phyloP scores from a whole-genome alignment of 257 asterid species.

The Ligustrum vulgare region DNA sequence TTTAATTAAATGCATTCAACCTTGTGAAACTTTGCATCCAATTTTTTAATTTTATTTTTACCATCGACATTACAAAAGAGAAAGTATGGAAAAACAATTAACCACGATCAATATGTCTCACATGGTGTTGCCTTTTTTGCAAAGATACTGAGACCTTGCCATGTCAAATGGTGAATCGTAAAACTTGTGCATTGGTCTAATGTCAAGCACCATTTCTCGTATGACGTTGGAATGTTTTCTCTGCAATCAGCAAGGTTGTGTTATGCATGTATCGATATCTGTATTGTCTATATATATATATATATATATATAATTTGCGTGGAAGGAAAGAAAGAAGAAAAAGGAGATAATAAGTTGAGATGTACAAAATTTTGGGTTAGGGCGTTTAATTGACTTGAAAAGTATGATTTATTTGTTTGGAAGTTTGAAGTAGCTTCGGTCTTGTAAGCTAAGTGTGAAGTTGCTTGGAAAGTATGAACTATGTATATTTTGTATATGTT shows the following conservation, averaged over 20 bases:
- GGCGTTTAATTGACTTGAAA: neutral
- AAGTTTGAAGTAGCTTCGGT: neutral
- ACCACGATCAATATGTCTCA: neutral
- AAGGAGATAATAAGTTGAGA: neutral
- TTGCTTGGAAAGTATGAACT: neutral
- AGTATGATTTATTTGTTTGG: neutral
- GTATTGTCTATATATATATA: neutral
- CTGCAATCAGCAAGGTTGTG: neutral
- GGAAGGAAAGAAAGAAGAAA: neutral
- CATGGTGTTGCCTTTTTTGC: neutral
- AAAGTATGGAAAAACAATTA: neutral
- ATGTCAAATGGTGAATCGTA: neutral
- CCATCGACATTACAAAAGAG: neutral
- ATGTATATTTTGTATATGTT: neutral
- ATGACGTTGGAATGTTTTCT: neutral
- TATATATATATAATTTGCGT: too few species aligned
- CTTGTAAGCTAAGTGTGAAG: neutral
- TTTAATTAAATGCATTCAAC: conserved; percentile 13
- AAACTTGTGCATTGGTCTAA: neutral
- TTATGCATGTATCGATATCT: neutral
- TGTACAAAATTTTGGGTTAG: neutral
- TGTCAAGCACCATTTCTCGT: neutral
- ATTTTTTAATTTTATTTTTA: neutral
- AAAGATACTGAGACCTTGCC: neutral
- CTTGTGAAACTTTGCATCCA: neutral